These are phyloP conservation scores for Yamadazyma laniorum DNA, from an alignment of 805 yeast species.

Conservation along the genomic window DNA sequence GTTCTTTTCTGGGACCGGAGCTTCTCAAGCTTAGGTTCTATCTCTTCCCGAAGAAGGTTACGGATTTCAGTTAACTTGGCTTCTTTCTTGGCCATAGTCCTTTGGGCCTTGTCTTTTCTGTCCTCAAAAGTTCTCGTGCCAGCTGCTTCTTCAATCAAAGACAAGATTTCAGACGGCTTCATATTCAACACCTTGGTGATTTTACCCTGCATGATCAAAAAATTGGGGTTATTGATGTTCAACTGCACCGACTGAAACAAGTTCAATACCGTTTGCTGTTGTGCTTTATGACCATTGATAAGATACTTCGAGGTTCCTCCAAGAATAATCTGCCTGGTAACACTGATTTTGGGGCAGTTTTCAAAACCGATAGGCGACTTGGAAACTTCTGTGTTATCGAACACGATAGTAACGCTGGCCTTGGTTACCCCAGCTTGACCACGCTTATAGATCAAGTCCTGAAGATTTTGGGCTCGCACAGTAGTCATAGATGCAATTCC, in stretches of 20 bases:
- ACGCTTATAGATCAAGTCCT: conserved; percentile 91
- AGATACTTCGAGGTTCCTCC: conserved; percentile 92
- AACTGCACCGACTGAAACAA: conserved; percentile 92
- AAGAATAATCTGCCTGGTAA: conserved; percentile 84
- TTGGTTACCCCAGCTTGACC: conserved; percentile 98
- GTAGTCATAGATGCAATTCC: conserved; percentile 95
- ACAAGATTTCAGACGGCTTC: conserved; percentile 87
- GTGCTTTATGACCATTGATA: conserved; percentile 95
- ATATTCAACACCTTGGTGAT: conserved; percentile 95
- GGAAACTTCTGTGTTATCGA: conserved; percentile 75
- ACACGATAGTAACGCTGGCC: conserved; percentile 94
- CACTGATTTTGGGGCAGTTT: conserved; percentile 72
- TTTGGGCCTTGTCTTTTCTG: conserved; percentile 85
- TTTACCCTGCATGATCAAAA: conserved; percentile 97
- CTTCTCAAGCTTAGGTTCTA: conserved; percentile 86
- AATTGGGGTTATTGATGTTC: conserved; percentile 95
- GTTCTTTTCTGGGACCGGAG: conserved; percentile 77
- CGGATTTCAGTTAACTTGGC: conserved; percentile 77
- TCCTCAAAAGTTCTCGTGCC: conserved; percentile 96
- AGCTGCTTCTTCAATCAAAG: conserved; percentile 96
- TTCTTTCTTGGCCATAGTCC: conserved; percentile 89
- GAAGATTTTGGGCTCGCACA: conserved; percentile 88
- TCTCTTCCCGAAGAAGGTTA: conserved; percentile 74
- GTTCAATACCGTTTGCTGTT: conserved; percentile 86
- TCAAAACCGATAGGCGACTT: conserved; percentile 89